Conservation (phyloP, 148 eudicot genomes). For the Rhododendron williamsianum region DNA sequence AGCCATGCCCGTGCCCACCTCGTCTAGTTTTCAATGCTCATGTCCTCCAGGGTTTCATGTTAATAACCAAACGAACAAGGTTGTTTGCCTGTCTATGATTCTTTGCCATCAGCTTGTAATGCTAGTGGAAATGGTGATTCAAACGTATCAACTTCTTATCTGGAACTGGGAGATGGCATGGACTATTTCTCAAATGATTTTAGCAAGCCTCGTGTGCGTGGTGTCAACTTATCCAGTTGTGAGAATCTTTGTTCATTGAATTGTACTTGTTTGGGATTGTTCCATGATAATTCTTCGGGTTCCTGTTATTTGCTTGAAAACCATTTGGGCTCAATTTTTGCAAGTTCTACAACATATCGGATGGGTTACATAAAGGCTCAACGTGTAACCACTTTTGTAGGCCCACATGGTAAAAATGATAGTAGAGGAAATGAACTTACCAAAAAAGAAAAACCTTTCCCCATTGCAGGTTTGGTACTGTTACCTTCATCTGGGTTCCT, state of each 20-base stretch:
- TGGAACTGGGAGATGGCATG: too few relatives aligned
- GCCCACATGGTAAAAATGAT: not conserved
- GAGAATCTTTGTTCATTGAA: too few relatives aligned
- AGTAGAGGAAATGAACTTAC: not conserved
- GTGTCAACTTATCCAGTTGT: too few relatives aligned
- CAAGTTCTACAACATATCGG: not conserved
- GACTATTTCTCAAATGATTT: too few relatives aligned
- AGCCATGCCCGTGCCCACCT: constrained; percentile 50
- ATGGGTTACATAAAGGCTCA: constrained; percentile 47
- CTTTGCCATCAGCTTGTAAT: not conserved
- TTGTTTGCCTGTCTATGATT: constrained; percentile 30
- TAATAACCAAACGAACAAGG: constrained; percentile 14
- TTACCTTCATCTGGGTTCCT: constrained; percentile 32
- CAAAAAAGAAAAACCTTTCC: constrained; percentile 17
- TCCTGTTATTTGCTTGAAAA: too few relatives aligned
- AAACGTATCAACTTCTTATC: too few relatives aligned
- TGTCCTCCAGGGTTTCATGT: constrained; percentile 21
- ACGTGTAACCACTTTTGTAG: constrained; percentile 9
- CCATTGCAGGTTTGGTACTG: constrained; percentile 31
- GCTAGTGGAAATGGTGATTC: too few relatives aligned
- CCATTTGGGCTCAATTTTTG: too few relatives aligned
- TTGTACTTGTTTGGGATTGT: not conserved
- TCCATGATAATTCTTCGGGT: not conserved
- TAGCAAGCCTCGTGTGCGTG: not conserved
- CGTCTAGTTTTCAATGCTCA: constrained; percentile 33